phyloP scores from a whole-genome alignment of 2,329 filamentous ascomycete species.

The Penicillium sp. region DNA sequence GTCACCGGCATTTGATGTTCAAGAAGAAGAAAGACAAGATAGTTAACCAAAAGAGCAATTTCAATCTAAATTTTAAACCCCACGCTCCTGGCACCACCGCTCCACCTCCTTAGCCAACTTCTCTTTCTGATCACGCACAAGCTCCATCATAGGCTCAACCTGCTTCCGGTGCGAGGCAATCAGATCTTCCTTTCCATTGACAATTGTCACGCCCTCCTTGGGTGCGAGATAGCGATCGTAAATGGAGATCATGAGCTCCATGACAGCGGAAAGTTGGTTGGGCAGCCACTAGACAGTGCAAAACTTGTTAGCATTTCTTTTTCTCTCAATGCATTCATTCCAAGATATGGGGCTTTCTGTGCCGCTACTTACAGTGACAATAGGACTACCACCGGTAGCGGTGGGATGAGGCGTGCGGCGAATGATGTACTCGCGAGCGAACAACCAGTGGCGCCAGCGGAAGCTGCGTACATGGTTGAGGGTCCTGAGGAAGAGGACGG shows the following conservation, averaged over 20 bases:
- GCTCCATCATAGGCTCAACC: conserved; percentile 44
- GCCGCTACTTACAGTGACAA: conserved; percentile 47
- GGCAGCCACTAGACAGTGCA: conserved; percentile 47
- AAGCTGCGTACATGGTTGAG: conserved; percentile 54
- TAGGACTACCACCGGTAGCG: conserved; percentile 54
- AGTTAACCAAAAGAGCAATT: too few relatives aligned
- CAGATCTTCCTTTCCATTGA: conserved; percentile 23
- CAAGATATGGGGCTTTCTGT: too few relatives aligned
- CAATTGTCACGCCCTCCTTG: conserved; percentile 29
- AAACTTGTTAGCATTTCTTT: background rate
- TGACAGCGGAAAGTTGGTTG: conserved; percentile 53
- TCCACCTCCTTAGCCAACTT: conserved; percentile 48
- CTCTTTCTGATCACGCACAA: conserved; percentile 39
- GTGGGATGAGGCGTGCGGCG: conserved; percentile 51
- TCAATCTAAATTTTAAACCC: conserved; percentile 34
- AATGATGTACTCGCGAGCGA: conserved; percentile 55
- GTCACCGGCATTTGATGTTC: background rate
- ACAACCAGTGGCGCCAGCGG: conserved; percentile 55
- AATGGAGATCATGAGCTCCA: conserved; percentile 53
- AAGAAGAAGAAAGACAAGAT: background rate
- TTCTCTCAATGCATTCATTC: background rate
- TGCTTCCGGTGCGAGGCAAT: conserved; percentile 40
- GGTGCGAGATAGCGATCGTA: conserved; percentile 46
- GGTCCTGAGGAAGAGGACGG: conserved; percentile 49
- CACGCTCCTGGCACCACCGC: conserved; percentile 51